Conservation (phyloP, 2,329 filamentous ascomycete genomes). For the Ascochyta viciae-villosae region DNA sequence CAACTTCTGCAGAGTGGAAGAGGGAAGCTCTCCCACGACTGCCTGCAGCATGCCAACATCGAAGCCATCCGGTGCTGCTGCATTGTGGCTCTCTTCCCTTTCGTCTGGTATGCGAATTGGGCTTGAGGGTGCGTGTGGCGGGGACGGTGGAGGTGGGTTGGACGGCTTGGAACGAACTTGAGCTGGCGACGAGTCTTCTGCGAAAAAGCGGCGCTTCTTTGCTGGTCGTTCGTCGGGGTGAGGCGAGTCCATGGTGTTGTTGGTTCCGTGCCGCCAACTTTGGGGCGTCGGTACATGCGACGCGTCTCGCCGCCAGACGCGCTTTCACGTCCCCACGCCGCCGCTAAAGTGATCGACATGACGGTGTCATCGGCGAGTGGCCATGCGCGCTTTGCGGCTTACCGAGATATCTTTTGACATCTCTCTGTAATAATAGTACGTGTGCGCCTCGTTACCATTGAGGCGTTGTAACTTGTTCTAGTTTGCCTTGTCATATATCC, state of each 20-base stretch:
- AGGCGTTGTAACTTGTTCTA: too few species aligned
- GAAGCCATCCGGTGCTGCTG: conserved; percentile 51
- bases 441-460: neutral
- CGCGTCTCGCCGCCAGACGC: conserved; percentile 38
- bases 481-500: neutral
- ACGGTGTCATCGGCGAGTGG: conserved; percentile 38
- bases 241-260: conserved; percentile 45
- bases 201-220: conserved; percentile 70
- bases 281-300: conserved; percentile 13
- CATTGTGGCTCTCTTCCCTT: conserved; percentile 17
- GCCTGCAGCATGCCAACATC: conserved; percentile 62
- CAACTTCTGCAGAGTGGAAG: conserved; percentile 56
- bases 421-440: neutral
- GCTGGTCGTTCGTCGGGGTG: conserved; percentile 60
- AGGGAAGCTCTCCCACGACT: conserved; percentile 63
- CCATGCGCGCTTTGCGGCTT: conserved; percentile 20
- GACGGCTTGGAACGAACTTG: conserved; percentile 10
- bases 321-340: conserved; percentile 39
- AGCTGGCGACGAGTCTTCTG: conserved; percentile 55
- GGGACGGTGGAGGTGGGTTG: conserved; percentile 41
- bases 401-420: conserved; percentile 1
- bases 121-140: conserved; percentile 37
- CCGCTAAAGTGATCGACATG: conserved; percentile 28
- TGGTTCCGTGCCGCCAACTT: neutral
- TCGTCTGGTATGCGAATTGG: conserved; percentile 11